Conservation (phyloP, 805 yeast genomes). For the Jamesozyma gamospora region DNA sequence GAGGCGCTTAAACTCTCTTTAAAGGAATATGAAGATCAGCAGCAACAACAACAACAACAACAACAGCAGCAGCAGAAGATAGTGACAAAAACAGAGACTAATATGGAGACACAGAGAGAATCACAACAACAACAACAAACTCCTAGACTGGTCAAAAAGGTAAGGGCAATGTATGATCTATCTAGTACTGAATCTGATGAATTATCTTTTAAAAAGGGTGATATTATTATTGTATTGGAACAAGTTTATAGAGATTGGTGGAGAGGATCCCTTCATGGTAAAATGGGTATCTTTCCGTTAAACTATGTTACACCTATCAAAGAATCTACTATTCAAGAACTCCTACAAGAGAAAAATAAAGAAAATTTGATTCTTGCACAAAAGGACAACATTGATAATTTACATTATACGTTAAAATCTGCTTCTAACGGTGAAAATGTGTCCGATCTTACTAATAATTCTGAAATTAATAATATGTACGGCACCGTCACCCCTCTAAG, state of each 20-base stretch:
- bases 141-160: conserved; percentile 43
- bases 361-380: conserved; percentile 48
- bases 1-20: conserved; percentile 67
- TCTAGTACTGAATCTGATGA: conserved; percentile 76
- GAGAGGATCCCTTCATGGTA: conserved; percentile 76
- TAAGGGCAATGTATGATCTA: conserved; percentile 77
- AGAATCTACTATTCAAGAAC: conserved; percentile 53
- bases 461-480: conserved; percentile 64
- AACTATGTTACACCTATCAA: conserved; percentile 79
- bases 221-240: conserved; percentile 77
- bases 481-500: conserved; percentile 64
- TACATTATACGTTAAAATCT: conserved; percentile 30
- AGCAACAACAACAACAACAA: conserved; percentile 21
- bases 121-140: conserved; percentile 7
- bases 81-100: conserved; percentile 8
- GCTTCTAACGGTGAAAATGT: conserved; percentile 25
- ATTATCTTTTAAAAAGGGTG: conserved; percentile 77
- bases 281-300: conserved; percentile 80
- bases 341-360: conserved; percentile 37
- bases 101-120: not conserved
- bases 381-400: conserved; percentile 54
- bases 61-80: conserved; percentile 9
- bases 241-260: conserved; percentile 92
- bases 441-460: conserved; percentile 38
- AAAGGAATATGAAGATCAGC: conserved; percentile 39